Conservation (phyloP, 257 asterid species). For the Solanum megistacrolobum region DNA sequence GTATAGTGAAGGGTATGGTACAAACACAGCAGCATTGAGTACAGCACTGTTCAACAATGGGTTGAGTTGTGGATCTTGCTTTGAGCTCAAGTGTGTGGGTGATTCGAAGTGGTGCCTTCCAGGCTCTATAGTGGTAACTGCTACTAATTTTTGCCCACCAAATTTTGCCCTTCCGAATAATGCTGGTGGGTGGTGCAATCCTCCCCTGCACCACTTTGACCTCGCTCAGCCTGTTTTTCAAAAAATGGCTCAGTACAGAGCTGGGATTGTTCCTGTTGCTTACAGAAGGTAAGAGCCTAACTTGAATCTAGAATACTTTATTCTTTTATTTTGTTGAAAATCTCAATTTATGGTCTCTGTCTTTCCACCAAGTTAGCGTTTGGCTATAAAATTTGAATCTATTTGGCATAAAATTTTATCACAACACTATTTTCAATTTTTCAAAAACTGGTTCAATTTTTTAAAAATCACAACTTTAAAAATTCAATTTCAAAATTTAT, state of each 20-base stretch:
- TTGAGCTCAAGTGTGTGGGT: slow-evolving; percentile 25
- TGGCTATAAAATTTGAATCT: too few species aligned
- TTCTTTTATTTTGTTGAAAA: background rate
- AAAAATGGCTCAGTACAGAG: slow-evolving; percentile 20
- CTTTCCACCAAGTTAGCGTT: too few species aligned
- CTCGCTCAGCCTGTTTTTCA: slow-evolving; percentile 31
- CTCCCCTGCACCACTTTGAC: slow-evolving; percentile 36
- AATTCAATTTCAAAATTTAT: too few species aligned
- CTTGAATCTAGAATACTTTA: background rate
- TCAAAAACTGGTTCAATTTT: too few species aligned
- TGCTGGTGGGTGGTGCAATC: slow-evolving; percentile 44
- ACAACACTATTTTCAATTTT: too few species aligned
- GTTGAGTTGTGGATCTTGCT: slow-evolving; percentile 31
- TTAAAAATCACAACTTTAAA: background rate
- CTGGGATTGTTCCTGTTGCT: slow-evolving; percentile 32
- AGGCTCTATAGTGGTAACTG: slow-evolving; percentile 23
- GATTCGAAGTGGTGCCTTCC: slow-evolving; percentile 15
- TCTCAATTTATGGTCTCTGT: background rate
- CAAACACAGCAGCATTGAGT: slow-evolving; percentile 31
- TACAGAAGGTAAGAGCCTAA: slow-evolving; percentile 16
- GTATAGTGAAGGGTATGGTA: slow-evolving; percentile 36
- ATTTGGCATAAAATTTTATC: too few species aligned
- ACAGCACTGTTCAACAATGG: slow-evolving; percentile 31
- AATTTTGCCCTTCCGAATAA: slow-evolving; percentile 24
- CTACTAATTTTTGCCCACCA: slow-evolving; percentile 34